Evolutionary conservation across 177 flowering plant species (phyloP).

Genomic region (Tripterygium wilfordii): DNA sequence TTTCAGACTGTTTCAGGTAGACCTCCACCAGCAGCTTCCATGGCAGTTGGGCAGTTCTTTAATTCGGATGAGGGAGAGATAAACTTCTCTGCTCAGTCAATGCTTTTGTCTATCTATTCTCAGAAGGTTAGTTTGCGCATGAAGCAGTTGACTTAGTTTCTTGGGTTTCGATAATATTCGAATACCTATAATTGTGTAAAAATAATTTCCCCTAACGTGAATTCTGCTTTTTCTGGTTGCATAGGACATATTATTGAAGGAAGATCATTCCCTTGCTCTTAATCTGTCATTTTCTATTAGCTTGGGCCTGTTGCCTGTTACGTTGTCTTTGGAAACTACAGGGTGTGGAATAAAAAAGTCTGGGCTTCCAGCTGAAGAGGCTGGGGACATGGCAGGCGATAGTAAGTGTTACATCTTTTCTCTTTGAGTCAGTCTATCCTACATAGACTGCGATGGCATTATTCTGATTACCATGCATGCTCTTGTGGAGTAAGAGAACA

Average conservation of each 20-base stretch:
- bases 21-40: slow-evolving; percentile 96
- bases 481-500: too few relatives aligned
- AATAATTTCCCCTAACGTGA: too few relatives aligned
- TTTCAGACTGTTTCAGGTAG: slow-evolving; percentile 88
- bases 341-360: slow-evolving; percentile 86
- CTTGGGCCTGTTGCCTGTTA: slow-evolving; percentile 86
- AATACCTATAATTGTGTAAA: too few relatives aligned
- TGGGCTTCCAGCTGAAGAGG: slow-evolving; percentile 64
- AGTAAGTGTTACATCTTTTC: too few relatives aligned
- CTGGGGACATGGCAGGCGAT: slow-evolving; percentile 61
- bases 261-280: slow-evolving; percentile 84
- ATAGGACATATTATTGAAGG: slow-evolving; percentile 70
- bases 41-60: slow-evolving; percentile 99
- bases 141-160: slow-evolving; percentile 8
- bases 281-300: slow-evolving; percentile 74
- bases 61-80: slow-evolving; percentile 67
- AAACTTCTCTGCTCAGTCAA: slow-evolving; percentile 41
- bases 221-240: slow-evolving; percentile 2
- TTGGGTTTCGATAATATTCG: too few relatives aligned
- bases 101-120: slow-evolving; percentile 56
- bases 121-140: slow-evolving; percentile 44
- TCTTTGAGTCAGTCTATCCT: too few relatives aligned
- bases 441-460: too few relatives aligned
- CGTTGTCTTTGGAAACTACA: slow-evolving; percentile 55
- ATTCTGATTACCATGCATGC: too few relatives aligned